Base-by-base conservation (phyloP, 2,329 filamentous ascomycete genomes). In the Curvularia sp. region DNA sequence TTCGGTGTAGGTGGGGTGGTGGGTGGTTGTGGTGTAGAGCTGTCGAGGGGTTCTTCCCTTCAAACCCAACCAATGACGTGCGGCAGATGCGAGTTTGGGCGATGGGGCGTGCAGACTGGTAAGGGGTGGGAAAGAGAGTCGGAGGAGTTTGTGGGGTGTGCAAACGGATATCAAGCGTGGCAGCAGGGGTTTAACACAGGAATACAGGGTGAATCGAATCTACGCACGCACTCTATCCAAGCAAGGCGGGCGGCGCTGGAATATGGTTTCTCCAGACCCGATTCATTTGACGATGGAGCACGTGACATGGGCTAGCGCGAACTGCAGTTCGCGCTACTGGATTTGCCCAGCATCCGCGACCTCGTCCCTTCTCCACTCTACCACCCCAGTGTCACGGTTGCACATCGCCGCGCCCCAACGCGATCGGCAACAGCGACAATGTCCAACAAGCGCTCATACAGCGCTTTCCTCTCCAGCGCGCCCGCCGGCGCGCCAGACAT, bases 51-150 rank as follows among this genome's bases (percentile, higher is more conserved):
- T 63, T 71, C 59, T 68, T 70, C 70, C 70, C 73, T 68, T 73
- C 72, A 70, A 74, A 75, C 69, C 69, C 67, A 70, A 70, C 67
- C 65, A 67, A 75, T 76, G 74, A 76, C 74, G 74, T 76, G 72
- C 70, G 62, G 60, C 47, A 54, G 25, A 60, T 49, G 51, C 59
- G 60, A 55, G 54, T 55, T 51, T 49, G 55, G 54, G 50, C 46
- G 51, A 52, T 39, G 41, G 45, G 49, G 32, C 48, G 47, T 30
- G 52, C 49, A 45, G 57, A 27, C 42, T 53, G 46, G 45, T 39
- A 49, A 43, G 41, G 21, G 10, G 25, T 38, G 50, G 38, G 32
- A 34, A 28, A 30, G 23, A 45, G 49, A 50, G 28, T 39, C 19
- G 34, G 48, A 41, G 56, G 34, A 50, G 55, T 53, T 49, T 64